These are phyloP conservation scores for Colletotrichum agaves DNA, from an alignment of 2,329 filamentous ascomycete species.

Conservation along the genomic window DNA sequence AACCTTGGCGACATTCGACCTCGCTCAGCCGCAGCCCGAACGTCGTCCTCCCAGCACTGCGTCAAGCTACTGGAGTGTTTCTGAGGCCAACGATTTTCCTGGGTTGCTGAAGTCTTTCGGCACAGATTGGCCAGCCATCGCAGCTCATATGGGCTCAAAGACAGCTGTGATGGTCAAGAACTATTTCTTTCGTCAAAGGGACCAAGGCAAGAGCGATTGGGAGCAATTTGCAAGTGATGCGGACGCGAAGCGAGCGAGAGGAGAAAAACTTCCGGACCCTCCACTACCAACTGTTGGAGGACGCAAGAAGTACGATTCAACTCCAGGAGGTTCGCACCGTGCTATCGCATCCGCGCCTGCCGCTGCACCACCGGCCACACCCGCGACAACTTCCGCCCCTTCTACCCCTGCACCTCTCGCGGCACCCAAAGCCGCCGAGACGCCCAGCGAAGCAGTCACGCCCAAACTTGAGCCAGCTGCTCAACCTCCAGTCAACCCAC, in stretches of 20 bases:
- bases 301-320: slow-evolving; percentile 63
- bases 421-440: slow-evolving; percentile 47
- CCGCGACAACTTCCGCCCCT: slow-evolving; percentile 48
- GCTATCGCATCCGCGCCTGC: slow-evolving; percentile 55
- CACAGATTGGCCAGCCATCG: slow-evolving; percentile 81
- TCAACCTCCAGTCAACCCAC: slow-evolving; percentile 49
- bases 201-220: slow-evolving; percentile 68
- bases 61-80: slow-evolving; percentile 89
- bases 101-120: slow-evolving; percentile 78
- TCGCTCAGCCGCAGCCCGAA: slow-evolving; percentile 57
- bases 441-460: slow-evolving; percentile 56
- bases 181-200: slow-evolving; percentile 72
- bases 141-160: slow-evolving; percentile 83
- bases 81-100: slow-evolving; percentile 81
- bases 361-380: slow-evolving; percentile 26
- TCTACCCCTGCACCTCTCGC: slow-evolving; percentile 50
- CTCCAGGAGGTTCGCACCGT: slow-evolving; percentile 51
- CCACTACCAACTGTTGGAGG: slow-evolving; percentile 65
- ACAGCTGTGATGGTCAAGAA: slow-evolving; percentile 87
- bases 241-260: slow-evolving; percentile 63
- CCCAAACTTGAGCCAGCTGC: slow-evolving; percentile 56
- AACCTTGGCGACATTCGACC: slow-evolving; percentile 62
- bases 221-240: slow-evolving; percentile 69
- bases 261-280: slow-evolving; percentile 69
- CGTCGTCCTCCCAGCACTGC: slow-evolving; percentile 67